Evolutionary conservation across 352 stramenopile genomes (phyloP), one percentile per base, ranked within the genome.

Genomic region (Phytophthora citrophthora): DNA sequence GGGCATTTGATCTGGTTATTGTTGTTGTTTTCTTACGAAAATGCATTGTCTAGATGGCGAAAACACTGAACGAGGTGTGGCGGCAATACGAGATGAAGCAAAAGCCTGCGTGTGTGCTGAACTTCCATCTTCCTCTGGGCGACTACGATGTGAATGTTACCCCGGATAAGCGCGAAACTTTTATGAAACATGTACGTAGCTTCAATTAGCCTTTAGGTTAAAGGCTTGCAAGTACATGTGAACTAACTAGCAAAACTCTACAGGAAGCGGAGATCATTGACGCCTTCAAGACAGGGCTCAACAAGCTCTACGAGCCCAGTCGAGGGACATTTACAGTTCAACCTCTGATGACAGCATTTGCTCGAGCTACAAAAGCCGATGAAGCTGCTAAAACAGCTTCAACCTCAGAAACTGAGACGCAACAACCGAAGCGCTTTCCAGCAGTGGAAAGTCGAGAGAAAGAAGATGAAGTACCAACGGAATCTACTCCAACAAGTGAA

Each of bases 131-230:
- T 5, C 94, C 94, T 9, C 77, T 90, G 10, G 68, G 86, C 24
- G 80, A 88, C 18, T 98, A 97, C 63, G 97, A 99, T 64, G 89
- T 99, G 31, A 99, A 99, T 74, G 72, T 99, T 18, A 97, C 94
- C 20, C 97, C 97, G 1, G 96, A 99, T 83, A 99, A 99, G 64
- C 83, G 96, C 20, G 86, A 99, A 65, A 96, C 98, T 2, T 91
- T 98, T 46, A n/a, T 92, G 18, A 86, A 83, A 40, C 60, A 91
- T 60, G 83, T 91, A 71, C 34, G 70, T 72, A 15, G n/a, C 20
- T 32, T 12, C 31, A 11, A 47, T 40, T 32, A 9, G 29, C 9
- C 29, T 34, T 13, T 34, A 34, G 2, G 27, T 32, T 3, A 32
- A 32, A 9, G 8, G 8, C 27, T 32, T 13, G 3, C 15, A 20